Evolutionary conservation across 352 stramenopile genomes (phyloP), one percentile per base, ranked within the genome.

Genomic region (Phytophthora aleatoria): DNA sequence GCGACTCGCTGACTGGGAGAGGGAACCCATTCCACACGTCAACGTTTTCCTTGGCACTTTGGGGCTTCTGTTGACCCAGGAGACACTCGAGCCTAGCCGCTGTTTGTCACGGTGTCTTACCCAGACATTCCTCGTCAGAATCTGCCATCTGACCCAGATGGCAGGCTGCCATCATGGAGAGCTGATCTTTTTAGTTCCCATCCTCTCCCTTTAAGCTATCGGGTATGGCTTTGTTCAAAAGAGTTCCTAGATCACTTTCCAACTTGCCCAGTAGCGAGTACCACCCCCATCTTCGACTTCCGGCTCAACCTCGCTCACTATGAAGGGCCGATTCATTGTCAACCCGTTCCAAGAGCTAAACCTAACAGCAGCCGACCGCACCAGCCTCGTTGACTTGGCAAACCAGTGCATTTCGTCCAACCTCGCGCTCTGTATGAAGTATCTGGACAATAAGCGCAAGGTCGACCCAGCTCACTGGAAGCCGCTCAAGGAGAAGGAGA

Each of bases 251-350:
- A 28, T 35, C 60, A 70, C 43, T 70, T 44, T 3, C 13, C 13
- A 4, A 57, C 49, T 56, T 69, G 41, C 31, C 20, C 20, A 20
- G 20, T 20, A 20, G 20, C 20, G 20, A 20, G 20, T 20, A 20
- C 20, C 20, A 20, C 20, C 20, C 20, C 20, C 20, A 20, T 20
- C 20, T 20, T 20, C 20, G 20, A 20, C 20, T 20, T 20, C 20
- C 20, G 20, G 20, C 20, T 20, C 20, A 1, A 20, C 20, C 20
- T 20, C 20, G 20, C 20, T 47, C 43, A 42, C 33, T 3, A 64
- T 69, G 54, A 73, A 73, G 51, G 54, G 66, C 42, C 59, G 60
- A 50, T 73, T 73, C 30, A 64, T 69, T 53, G 54, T 73, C 41
- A 73, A 73, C 52, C 65, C 65, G 8, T 73, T 73, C 31, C 36